Percentiles rank a stretch among this genome's conserved stretches.
These are phyloP conservation scores for Collybiopsis luxurians DNA, from an alignment of 768 basidiomycete species.

Conservation along the genomic window DNA sequence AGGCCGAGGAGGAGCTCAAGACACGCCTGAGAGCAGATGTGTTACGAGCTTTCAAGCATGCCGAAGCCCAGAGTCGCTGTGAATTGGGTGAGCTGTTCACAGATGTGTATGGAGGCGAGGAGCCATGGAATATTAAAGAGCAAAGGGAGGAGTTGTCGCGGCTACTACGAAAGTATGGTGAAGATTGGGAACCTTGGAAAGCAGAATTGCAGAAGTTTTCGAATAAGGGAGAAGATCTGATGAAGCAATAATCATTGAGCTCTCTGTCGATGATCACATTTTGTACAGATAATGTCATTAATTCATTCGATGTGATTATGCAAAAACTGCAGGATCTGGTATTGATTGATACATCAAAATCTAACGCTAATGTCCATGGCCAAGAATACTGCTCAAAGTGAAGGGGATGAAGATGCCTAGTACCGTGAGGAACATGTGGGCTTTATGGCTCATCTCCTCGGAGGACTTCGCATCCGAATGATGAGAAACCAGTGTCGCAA, in stretches of 20 bases:
- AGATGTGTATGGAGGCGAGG: conserved; percentile 84
- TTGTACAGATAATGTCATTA: neutral
- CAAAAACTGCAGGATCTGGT: too few relatives aligned
- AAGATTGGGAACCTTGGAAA: conserved; percentile 85
- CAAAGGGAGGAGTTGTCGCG: conserved; percentile 76
- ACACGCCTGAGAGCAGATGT: conserved; percentile 68
- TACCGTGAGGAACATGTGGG: conserved; percentile 53
- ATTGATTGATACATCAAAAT: too few relatives aligned
- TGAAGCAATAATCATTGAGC: conserved; percentile 15
- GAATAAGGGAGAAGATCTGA: conserved; percentile 64
- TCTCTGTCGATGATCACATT: too few relatives aligned
- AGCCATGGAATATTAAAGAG: conserved; percentile 81
- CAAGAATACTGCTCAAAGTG: conserved; percentile 54
- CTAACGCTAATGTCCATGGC: conserved; percentile 51
- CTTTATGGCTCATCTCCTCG: conserved; percentile 40
- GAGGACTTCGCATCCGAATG: conserved; percentile 33
- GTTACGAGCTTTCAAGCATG: conserved; percentile 72
- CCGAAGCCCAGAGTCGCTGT: conserved; percentile 65
- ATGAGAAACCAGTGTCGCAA: conserved; percentile 81
- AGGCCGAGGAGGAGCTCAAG: conserved; percentile 73
- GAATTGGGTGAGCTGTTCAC: conserved; percentile 81
- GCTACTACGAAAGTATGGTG: conserved; percentile 81
- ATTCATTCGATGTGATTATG: too few relatives aligned
- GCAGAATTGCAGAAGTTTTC: conserved; percentile 75
- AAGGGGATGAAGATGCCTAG: conserved; percentile 74